A percentile compares a stretch with the other conserved stretches of the same genome.
Conservation (phyloP, 1,284 basidiomycete species). For the Pascua sp. region DNA sequence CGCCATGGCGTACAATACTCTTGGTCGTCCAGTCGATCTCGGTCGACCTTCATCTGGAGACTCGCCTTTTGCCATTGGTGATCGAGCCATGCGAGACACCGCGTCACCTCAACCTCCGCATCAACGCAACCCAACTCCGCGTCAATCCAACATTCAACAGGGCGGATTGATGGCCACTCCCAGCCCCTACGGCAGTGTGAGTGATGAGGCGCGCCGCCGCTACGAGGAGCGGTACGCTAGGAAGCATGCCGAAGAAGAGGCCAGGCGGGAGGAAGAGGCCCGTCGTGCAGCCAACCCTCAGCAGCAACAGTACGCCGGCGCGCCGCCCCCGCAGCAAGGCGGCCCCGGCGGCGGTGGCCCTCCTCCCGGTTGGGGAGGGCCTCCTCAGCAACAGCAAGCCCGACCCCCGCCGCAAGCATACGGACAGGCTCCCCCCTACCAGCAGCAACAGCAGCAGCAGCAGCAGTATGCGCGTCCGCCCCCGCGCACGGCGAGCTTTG, state of each 20-base stretch:
- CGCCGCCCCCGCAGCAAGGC: conserved; percentile 9
- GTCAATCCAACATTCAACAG: conserved; percentile 4
- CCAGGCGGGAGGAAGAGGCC: conserved; percentile 16
- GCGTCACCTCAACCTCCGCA: conserved; percentile 39
- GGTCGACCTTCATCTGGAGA: conserved; percentile 47
- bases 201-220: conserved; percentile 43
- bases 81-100: conserved; percentile 44
- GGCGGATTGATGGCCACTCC: conserved; percentile 33
- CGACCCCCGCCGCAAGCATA: conserved; percentile 3
- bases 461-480: conserved; percentile 7
- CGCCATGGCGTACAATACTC: no score
- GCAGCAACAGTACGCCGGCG: conserved; percentile 9
- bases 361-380: background rate
- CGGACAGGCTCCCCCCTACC: conserved; percentile 12
- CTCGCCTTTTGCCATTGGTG: conserved; percentile 49
- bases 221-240: conserved; percentile 46
- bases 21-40: conserved; percentile 20
- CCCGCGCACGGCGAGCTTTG: conserved; percentile 5
- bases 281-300: conserved; percentile 5
- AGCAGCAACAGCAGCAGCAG: conserved; percentile 15
- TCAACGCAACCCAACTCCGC: conserved; percentile 40
- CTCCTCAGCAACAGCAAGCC: conserved; percentile 2
- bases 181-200: conserved; percentile 39
- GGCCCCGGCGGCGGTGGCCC: background rate
- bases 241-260: conserved; percentile 40